Evolutionary conservation across 495 filamentous ascomycete species (phyloP), one percentile per base, ranked within the genome.

Genomic region (Glonium stellatum): DNA sequence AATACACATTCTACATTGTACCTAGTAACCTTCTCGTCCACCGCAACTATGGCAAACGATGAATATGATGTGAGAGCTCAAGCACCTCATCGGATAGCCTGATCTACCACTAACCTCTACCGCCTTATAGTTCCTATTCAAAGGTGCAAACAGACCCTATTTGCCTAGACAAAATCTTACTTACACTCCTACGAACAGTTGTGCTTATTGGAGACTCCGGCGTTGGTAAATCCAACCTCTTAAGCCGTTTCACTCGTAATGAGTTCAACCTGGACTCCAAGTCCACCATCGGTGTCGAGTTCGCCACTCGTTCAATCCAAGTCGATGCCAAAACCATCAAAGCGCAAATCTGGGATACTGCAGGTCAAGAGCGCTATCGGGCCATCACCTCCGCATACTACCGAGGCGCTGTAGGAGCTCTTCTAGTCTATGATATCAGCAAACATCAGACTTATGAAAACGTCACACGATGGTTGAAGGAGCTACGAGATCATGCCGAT

Each of bases 321-420:
- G 95, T 99, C 70, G 95, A 99, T 77, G 85, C 87, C 68, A 99
- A 99, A 82, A 99, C 93, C 66, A 99, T 99, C 86, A 99, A 99
- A 82, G 93, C 93, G 69, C 93, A 99, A 80, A 99, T 99, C 72
- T 99, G 95, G 95, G 95, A 99, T 80, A 99, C 95, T 57, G 95
- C 95, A 55, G 95, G 95, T 69, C 95, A 99, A 78, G 95, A 99
- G 77, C 85, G 95, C 70, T 99, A 97, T 77, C 89, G 95, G 71
- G 93, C 95, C 73, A 97, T 99, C 73, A 99, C 95, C 61, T 96
- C 92, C 55, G 93, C 95, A 55, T 99, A 99, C 79, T 99, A 97
- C 76, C 85, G 95, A 65, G 95, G 95, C 66, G 95, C 95, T 31
- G 95, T 97, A 51, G 95, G 95, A 62, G 95, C 95, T 60, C 85